phyloP scores from a whole-genome alignment of 441 rosid genomes.

The Euphorbia schlechtendalii region DNA sequence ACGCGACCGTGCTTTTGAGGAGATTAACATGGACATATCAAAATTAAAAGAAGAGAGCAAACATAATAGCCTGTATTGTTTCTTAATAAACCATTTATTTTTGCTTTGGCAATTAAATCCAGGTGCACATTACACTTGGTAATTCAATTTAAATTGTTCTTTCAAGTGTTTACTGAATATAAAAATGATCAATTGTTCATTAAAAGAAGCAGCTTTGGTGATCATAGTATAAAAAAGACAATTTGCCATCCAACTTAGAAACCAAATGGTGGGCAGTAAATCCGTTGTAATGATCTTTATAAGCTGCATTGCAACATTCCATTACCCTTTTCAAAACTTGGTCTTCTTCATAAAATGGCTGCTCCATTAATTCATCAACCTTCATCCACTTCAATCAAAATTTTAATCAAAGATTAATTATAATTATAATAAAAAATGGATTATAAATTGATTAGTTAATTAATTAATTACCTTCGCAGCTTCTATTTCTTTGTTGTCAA shows the following conservation, averaged over 20 bases:
- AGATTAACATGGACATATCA: no score
- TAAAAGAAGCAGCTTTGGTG: background rate
- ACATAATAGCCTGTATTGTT: no score
- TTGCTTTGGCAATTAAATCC: no score
- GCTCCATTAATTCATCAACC: constrained; percentile 24
- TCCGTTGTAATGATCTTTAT: constrained; percentile 26
- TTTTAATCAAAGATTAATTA: background rate
- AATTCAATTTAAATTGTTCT: no score
- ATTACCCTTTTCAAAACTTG: constrained; percentile 31
- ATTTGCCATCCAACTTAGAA: constrained; percentile 39
- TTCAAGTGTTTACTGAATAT: no score
- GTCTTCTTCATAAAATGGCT: constrained; percentile 34
- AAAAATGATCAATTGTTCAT: background rate
- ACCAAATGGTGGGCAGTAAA: constrained; percentile 30
- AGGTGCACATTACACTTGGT: no score
- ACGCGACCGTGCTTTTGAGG: no score
- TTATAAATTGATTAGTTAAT: background rate
- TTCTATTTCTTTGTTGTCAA: constrained; percentile 35
- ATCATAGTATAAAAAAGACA: constrained; percentile 27
- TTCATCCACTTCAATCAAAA: constrained; percentile 33
- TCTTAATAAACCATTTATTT: no score
- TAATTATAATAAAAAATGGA: background rate
- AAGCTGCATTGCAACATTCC: constrained; percentile 29
- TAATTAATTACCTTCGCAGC: constrained; percentile 27
- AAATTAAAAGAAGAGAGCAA: no score